Evolutionary conservation across 2,329 filamentous ascomycete species (phyloP), one percentile per base, ranked within the genome.

Genomic region (Cordyceps pruinosa): DNA sequence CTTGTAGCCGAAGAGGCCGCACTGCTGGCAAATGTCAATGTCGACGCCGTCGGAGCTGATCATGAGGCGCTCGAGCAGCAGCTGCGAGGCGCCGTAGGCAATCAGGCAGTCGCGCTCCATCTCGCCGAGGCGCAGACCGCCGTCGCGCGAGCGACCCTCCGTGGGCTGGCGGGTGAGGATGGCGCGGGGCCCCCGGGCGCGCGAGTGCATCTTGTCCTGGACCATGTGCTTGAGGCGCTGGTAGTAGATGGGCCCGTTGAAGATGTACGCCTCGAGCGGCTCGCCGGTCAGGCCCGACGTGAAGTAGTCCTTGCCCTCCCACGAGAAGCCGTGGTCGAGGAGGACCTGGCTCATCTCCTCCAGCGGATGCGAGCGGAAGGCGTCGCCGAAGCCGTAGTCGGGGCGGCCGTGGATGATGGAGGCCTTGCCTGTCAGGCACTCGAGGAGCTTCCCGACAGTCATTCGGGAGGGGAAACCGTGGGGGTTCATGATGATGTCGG

Each of bases 171-270:
- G 86, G 1, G 94, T 99, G 26, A 99, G 80, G 62, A 96, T 94
- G 26, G 93, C 93, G 13, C 89, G 83, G 0, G 94, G 95, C 0
- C 95, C 95, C 15, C 90, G 87, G 2, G 93, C 86, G 60, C 94
- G 90, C 32, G 90, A 93, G 75, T 99, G 94, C 94, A 99, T 97
- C 77, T 99, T 99, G 71, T 99, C 94, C 72, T 97, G 92, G 4
- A 99, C 94, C 94, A 99, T 99, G 80, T 99, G 94, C 82, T 99
- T 99, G 63, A 99, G 84, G 64, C 96, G 96, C 77, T 99, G 94
- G 77, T 99, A 99, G 78, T 96, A 99, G 73, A 99, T 99, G 12
- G 94, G 94, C 0, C 94, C 94, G 70, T 96, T 96, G 80, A 97
- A 99, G 68, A 99, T 91, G 74, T 97, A 97, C 13, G 92, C 92